Evolutionary conservation across 2,329 filamentous ascomycete genomes (phyloP).

Genomic region (Seiridium cupressi): DNA sequence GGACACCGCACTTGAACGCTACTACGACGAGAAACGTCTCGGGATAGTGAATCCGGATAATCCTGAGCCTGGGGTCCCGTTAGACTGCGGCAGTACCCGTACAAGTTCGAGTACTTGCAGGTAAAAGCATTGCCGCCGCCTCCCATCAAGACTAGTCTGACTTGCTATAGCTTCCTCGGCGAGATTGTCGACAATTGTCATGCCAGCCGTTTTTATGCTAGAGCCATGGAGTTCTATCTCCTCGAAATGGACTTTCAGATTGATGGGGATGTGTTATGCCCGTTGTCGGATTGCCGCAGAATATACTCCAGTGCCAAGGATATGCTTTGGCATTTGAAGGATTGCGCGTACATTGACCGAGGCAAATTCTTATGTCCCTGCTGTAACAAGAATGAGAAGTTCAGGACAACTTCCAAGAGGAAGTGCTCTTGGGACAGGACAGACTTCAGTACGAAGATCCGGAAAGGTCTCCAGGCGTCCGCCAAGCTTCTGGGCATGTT

Average conservation of each 20-base stretch:
- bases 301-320: not conserved
- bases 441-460: not conserved
- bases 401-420: not conserved
- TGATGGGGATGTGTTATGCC: not conserved
- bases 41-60: too few species aligned
- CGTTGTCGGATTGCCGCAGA: not conserved
- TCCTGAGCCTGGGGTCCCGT: too few species aligned
- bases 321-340: not conserved
- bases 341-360: not conserved
- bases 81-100: too few species aligned
- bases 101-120: too few species aligned
- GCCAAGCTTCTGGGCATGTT: not conserved
- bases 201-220: not conserved
- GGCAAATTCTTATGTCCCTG: not conserved
- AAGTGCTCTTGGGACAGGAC: not conserved
- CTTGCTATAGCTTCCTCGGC: not conserved
- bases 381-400: not conserved
- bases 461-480: not conserved
- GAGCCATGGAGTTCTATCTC: not conserved
- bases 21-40: too few species aligned
- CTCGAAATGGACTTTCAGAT: not conserved
- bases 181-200: not conserved
- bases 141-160: slow-evolving; percentile 18
- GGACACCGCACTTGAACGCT: too few species aligned
- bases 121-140: too few species aligned